Evolutionary conservation across 2,329 filamentous ascomycete species (phyloP).

Genomic region (Ophiostoma piceae): DNA sequence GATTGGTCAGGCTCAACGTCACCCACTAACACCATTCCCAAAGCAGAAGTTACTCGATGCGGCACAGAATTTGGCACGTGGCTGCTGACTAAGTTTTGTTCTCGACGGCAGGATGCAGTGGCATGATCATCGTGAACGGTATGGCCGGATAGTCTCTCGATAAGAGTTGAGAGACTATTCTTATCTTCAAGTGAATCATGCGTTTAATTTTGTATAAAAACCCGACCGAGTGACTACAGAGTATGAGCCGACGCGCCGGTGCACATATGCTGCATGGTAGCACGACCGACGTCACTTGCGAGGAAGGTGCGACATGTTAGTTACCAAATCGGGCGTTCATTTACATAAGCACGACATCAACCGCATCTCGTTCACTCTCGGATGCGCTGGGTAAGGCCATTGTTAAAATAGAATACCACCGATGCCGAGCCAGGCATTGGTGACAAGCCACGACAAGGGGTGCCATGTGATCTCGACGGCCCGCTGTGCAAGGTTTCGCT

Average conservation of each 20-base stretch:
- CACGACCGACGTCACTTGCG: neutral
- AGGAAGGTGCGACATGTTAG: neutral
- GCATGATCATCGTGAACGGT: neutral
- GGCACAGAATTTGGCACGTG: neutral
- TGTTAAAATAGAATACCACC: neutral
- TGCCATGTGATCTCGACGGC: neutral
- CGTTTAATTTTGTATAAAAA: neutral
- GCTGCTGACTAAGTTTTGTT: neutral
- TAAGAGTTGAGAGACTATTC: neutral
- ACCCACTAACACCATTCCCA: constrained; percentile 3
- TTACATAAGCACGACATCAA: too few relatives aligned
- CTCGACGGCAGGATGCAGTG: neutral
- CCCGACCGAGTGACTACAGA: neutral
- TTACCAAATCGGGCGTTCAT: too few relatives aligned
- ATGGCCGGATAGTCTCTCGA: neutral
- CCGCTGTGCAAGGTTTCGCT: constrained; percentile 1
- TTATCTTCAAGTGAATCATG: neutral
- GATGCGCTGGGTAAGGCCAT: neutral
- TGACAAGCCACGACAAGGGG: neutral
- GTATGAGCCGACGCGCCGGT: neutral
- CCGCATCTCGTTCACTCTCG: too few relatives aligned
- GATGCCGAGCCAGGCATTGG: neutral
- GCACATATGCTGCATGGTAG: neutral
- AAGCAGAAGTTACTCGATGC: constrained; percentile 7
- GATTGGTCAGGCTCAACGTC: neutral